These are phyloP conservation scores for Cyberlindnera sargentensis DNA, from an alignment of 805 yeast species.

Conservation along the genomic window DNA sequence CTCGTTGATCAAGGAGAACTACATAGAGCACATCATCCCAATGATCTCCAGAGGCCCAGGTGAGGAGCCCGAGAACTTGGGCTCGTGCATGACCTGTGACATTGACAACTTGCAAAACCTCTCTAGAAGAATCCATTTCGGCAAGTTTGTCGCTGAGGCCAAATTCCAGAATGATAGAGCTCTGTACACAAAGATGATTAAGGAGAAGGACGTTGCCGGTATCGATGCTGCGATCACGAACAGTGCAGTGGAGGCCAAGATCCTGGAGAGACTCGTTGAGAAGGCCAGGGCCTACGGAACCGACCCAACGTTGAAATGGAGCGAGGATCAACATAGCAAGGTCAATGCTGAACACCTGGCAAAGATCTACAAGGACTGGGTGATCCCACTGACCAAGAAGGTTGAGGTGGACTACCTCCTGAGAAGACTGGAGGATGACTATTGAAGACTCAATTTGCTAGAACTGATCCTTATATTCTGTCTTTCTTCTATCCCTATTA, in stretches of 20 bases:
- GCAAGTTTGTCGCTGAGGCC: slow-evolving; percentile 95
- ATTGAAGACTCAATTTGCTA: neutral
- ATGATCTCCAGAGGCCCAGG: slow-evolving; percentile 55
- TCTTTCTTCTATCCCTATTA: slow-evolving; percentile 1
- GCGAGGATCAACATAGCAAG: slow-evolving; percentile 62
- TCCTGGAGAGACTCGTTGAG: slow-evolving; percentile 65
- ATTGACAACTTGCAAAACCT: slow-evolving; percentile 83
- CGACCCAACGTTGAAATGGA: slow-evolving; percentile 72
- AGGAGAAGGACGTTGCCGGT: slow-evolving; percentile 57
- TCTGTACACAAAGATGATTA: slow-evolving; percentile 56
- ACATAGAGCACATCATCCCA: slow-evolving; percentile 72
- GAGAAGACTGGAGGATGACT: slow-evolving; percentile 66
- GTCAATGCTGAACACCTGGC: slow-evolving; percentile 81
- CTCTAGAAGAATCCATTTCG: slow-evolving; percentile 91
- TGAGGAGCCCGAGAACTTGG: slow-evolving; percentile 80
- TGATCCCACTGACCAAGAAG: slow-evolving; percentile 90
- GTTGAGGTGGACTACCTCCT: slow-evolving; percentile 91
- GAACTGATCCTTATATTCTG: neutral
- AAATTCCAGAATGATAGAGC: slow-evolving; percentile 69
- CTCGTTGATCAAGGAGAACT: slow-evolving; percentile 54
- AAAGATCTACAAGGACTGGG: slow-evolving; percentile 74
- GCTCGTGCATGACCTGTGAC: slow-evolving; percentile 80
- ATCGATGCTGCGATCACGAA: slow-evolving; percentile 82
- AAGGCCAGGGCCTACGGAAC: slow-evolving; percentile 86
- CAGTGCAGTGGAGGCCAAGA: slow-evolving; percentile 76